phyloP scores from a whole-genome alignment of 192 early-diverging fungal genomes.

The Funneliformis mosseae region DNA sequence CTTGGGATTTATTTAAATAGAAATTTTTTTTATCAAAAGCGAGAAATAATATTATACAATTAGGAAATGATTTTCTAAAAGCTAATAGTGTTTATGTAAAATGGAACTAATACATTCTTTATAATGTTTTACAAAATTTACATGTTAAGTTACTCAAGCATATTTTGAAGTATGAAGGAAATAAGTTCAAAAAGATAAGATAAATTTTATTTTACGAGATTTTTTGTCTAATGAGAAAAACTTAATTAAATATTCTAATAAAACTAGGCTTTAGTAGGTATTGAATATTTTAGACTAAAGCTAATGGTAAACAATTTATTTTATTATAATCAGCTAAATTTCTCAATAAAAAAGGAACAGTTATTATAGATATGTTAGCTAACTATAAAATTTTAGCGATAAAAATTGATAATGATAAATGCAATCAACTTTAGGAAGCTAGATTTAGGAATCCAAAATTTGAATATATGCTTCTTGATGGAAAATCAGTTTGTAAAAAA shows the following conservation, averaged over 20 bases:
- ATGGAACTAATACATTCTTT: background rate
- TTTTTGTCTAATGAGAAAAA: no score
- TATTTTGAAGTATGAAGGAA: background rate
- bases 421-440: background rate
- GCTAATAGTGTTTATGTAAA: background rate
- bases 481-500: background rate
- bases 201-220: background rate
- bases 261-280: no score
- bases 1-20: constrained; percentile 38
- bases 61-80: background rate
- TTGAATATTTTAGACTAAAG: no score
- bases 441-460: background rate
- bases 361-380: no score
- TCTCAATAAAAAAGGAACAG: no score
- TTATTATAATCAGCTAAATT: no score
- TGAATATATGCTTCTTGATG: background rate
- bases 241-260: no score
- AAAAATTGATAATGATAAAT: background rate
- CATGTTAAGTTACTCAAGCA: background rate
- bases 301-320: no score
- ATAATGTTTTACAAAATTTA: background rate
- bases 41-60: background rate
- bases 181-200: background rate
- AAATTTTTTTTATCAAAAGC: constrained; percentile 6
- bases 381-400: background rate